phyloP scores from a whole-genome alignment of 2,329 filamentous ascomycete genomes.

The Fusarium lyarnte region DNA sequence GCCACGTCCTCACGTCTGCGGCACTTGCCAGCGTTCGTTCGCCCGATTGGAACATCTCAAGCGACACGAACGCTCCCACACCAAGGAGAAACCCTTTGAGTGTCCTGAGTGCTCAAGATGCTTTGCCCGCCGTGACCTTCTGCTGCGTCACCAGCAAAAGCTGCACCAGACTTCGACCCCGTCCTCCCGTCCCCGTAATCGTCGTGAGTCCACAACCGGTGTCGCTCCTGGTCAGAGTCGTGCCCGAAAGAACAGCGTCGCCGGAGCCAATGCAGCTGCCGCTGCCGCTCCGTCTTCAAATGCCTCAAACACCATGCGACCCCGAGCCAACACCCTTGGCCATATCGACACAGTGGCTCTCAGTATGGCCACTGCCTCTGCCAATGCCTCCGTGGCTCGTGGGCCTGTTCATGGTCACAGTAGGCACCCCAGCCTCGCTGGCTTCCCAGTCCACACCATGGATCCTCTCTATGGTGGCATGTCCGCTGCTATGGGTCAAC shows the following conservation, averaged over 20 bases:
- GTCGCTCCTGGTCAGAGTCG: constrained; percentile 73
- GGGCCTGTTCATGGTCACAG: constrained; percentile 64
- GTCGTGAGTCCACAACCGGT: constrained; percentile 87
- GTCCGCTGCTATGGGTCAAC: constrained; percentile 73
- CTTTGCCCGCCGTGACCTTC: constrained; percentile 91
- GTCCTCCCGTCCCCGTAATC: constrained; percentile 84
- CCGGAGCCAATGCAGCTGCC: constrained; percentile 60
- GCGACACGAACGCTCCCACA: constrained; percentile 96
- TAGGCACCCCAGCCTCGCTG: constrained; percentile 79
- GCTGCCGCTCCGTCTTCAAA: constrained; percentile 54
- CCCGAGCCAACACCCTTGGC: constrained; percentile 94
- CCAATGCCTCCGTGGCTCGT: constrained; percentile 62
- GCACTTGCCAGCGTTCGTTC: constrained; percentile 90
- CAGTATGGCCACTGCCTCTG: constrained; percentile 71
- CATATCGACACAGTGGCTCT: constrained; percentile 84
- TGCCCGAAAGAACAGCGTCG: constrained; percentile 92
- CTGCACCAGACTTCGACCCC: constrained; percentile 92
- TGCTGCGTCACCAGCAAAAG: constrained; percentile 97
- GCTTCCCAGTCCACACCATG: constrained; percentile 67
- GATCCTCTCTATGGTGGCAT: constrained; percentile 78
- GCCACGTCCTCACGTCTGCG: constrained; percentile 92
- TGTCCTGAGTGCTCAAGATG: constrained; percentile 94
- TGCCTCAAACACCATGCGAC: constrained; percentile 74
- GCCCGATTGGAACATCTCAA: constrained; percentile 96
- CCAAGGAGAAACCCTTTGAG: constrained; percentile 98